Evolutionary conservation across 169 alveolate species (phyloP), one percentile per base, ranked within the genome.

Genomic region (Plasmodium vinckei): DNA sequence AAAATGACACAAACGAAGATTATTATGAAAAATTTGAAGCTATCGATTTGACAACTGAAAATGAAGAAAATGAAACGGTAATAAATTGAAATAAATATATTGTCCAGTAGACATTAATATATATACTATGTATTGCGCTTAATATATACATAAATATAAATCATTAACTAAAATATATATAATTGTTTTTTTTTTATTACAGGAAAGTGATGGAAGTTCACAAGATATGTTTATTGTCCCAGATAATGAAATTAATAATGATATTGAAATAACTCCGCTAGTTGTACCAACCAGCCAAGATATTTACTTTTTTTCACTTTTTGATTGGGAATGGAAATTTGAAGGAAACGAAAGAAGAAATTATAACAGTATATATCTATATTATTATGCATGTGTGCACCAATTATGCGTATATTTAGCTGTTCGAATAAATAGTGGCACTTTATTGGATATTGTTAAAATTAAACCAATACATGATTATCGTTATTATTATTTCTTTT

Each of bases 161-260:
- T 21, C 25, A 21, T 33, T 33, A 33, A 33, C 42, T 33, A 33
- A 33, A 3, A 33, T 27, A 27, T 27, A 27, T 33, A 33, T 33
- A 33, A 33, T 33, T 3, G 7, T 2, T 57, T 61, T 73, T 65
- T 53, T 60, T 23, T 51, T 60, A 53, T 42, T 15, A 59, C 61
- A 79, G 89, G 89, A 79, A 65, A 79, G 89, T 57, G 89, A 79
- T 44, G 89, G 89, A 59, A 79, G 89, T 47, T 79, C 89, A 5
- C 89, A 79, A 79, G 89, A 79, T n/a, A 79, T 79, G 89, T 79
- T 79, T 68, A 79, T 79, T 27, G 89, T 79, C n/a, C 89, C 89
- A 12, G 89, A 79, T 65, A 79, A 79, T 44, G 89, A 79, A 65
- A 27, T 79, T 27, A 65, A 79, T 68, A 79, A 13, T 56, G 89